Base-by-base conservation (phyloP, 1,284 basidiomycete species). In the Testicularia cyperi region DNA sequence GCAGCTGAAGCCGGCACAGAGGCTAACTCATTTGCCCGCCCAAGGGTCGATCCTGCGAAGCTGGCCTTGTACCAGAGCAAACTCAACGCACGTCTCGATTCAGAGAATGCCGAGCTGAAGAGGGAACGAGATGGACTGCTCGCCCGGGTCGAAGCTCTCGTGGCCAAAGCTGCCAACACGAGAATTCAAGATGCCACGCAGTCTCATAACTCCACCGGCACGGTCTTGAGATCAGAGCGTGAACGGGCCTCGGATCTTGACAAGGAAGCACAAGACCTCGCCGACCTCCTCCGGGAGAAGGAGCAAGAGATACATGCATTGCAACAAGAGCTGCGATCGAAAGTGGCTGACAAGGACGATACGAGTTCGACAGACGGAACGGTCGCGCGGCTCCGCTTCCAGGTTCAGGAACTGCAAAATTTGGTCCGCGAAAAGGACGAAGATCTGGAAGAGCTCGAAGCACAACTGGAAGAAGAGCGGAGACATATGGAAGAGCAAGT, bases 21-120 rank as follows among this genome's bases (percentile, higher is more conserved):
- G 32, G 60, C 60, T 26, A 63, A 63, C 43, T 48, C 60, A 0
- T 20, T 53, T 10, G 60, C 60, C 0, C 30, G 60, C 3, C 54
- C 60, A 7, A 41, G 60, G 10, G 49, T 63, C 23, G 60, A 63
- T 35, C 44, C 60, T 20, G 54, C 60, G 23, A 52, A 53, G 26
- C 38, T 63, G 15, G 60, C 54, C 2, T 28, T 63, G 13, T 63
- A 63, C 25, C 60, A 63, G 19, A 63, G 60, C 49, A 57, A 57
- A 40, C 54, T 63, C 29, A 63, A 63, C 21, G 54, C 54, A 1
- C 44, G 54, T n/a, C 28, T 63, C 14, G 60, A 63, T 25, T 54
- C 60, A 13, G 60, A 63, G 43, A 63, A 63, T n/a, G 54, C 53
- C 9, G 49, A 57, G 40, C 54, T 63, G 32, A 63, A 57, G 32